phyloP scores from a whole-genome alignment of 2,329 filamentous ascomycete genomes.

The Zasmidium citrigriseum region DNA sequence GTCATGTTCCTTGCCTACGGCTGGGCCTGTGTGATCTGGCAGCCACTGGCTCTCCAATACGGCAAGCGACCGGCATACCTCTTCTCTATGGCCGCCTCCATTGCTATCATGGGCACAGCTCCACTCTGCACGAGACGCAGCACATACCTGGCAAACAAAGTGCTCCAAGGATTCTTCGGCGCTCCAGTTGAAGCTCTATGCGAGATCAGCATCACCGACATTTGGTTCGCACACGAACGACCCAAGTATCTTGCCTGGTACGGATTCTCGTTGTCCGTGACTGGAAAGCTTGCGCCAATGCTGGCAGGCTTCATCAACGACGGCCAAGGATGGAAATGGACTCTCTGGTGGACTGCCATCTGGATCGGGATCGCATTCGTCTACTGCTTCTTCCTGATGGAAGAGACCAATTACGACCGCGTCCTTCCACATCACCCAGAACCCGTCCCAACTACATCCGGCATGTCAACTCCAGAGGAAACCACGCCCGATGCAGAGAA shows the following conservation, averaged over 20 bases:
- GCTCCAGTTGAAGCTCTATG: constrained; percentile 52
- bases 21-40: constrained; percentile 55
- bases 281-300: constrained; percentile 40
- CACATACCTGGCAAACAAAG: constrained; percentile 50
- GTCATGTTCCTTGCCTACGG: constrained; percentile 54
- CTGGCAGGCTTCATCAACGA: constrained; percentile 54
- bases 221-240: constrained; percentile 23
- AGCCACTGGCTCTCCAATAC: constrained; percentile 54
- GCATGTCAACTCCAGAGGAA: neutral
- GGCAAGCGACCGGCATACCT: constrained; percentile 53
- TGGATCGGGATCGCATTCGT: constrained; percentile 51
- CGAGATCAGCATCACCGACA: constrained; percentile 32
- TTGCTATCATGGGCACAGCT: constrained; percentile 46
- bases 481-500: constrained; percentile 1
- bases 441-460: neutral
- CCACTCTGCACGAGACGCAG: constrained; percentile 47
- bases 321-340: constrained; percentile 52
- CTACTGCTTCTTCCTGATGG: constrained; percentile 61
- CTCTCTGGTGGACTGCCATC: constrained; percentile 56
- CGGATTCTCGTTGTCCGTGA: constrained; percentile 28
- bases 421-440: neutral
- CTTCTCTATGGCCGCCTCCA: constrained; percentile 41
- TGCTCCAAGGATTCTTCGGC: constrained; percentile 51
- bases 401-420: constrained; percentile 58
- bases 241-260: constrained; percentile 35